Evolutionary conservation across 345 rosid species (phyloP), one percentile per base, ranked within the genome.

Genomic region (Melaleuca alternifolia): DNA sequence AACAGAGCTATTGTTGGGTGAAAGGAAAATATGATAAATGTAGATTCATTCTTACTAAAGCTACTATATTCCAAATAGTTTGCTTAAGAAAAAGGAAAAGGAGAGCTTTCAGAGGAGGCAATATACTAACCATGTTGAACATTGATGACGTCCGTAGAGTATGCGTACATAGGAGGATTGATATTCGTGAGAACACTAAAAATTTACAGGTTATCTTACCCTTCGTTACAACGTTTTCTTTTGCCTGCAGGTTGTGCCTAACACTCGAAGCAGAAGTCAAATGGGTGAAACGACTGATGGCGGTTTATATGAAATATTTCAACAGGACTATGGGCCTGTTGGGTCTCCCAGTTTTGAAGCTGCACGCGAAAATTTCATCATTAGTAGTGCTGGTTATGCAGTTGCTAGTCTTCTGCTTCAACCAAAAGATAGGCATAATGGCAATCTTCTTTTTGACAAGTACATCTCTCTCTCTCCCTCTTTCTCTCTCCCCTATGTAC

Each of bases 201-300:
- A 16, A 83, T 83, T 83, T 83, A n/a, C 26, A 2, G 41, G 57
- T 44, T 48, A 20, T 37, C 59, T 50, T 30, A 52, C 24, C 16
- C 12, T 50, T 83, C 56, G 79, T 50, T n/a, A 28, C 48, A 81
- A 30, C 16, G n/a, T 87, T n/a, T 48, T 83, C 28, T 83, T 76
- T 18, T 37, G 62, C 16, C 57, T 24, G 77, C 89, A 97, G 99
- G 99, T 98, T 87, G 99, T 98, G 90, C 99, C 98, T 79, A 94
- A 95, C 88, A 84, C 98, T 86, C 92, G 98, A 52, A 98, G 99
- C 91, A 93, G 99, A 91, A 98, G 98, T 89, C 99, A 98, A 89
- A 98, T 98, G 99, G 99, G 99, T 59, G 99, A 98, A 92, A 98
- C 99, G 76, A 98, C 94, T 50, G 99, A 98, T 86, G 99, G 99